Evolutionary conservation across 805 yeast genomes (phyloP), one percentile per base, ranked within the genome.

Genomic region (Saccharomycopsis babjevae): DNA sequence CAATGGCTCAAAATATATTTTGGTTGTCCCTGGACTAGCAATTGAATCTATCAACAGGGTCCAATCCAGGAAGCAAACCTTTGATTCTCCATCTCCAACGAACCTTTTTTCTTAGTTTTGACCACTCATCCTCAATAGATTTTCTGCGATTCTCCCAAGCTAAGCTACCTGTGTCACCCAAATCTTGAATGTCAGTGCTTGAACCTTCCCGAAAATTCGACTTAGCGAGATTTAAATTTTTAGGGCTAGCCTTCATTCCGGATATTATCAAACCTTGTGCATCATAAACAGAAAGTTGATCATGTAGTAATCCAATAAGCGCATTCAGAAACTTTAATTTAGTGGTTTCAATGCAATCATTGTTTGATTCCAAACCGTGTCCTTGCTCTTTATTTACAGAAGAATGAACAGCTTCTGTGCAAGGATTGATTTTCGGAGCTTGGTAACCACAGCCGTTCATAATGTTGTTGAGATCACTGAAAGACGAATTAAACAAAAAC

Each of bases 61-160:
- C 58, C 11, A 56, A 25, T 39, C 68, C 71, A 16, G 79, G 80
- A 15, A 80, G 50, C 13, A 80, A 66, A 0, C 83, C 83, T 57
- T 70, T 73, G 11, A 77, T 64, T 59, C 82, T 69, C 83, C 84
- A 80, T 66, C 82, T 72, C 82, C 82, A 79, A 61, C 82, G 71
- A 20, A 81, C 66, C 65, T 74, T 78, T 58, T 68, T 71, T 64
- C 70, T 73, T 7, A 79, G 77, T 38, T 70, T 25, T 5, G 36
- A 30, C 65, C 64, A 63, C 22, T 62, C 65, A 16, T 60, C 57
- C 39, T 60, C 65, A 5, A 62, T 20, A 4, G 32, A 46, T 46
- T 22, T 59, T 38, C 20, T 54, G 18, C 36, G 69, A 10, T 16
- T 22, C n/a, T 22, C 52, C 52, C 52, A 46, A 10, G 25, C 32